Base-by-base conservation (phyloP, 495 filamentous ascomycete species). In the Xylona heveae region DNA sequence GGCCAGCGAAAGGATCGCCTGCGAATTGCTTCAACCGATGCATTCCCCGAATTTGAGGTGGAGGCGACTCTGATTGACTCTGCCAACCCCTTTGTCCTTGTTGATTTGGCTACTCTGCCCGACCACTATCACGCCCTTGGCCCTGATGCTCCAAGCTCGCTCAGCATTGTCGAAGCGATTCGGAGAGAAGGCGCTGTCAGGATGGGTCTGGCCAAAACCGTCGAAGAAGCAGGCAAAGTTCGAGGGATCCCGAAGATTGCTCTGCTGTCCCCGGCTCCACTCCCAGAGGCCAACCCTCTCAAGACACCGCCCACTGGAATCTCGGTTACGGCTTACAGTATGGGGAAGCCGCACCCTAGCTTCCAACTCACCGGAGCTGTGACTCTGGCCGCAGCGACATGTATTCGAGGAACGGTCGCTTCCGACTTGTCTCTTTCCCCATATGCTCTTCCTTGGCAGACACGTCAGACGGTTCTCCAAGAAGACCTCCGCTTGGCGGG, bases 321-420 rank as follows among this genome's bases (percentile, higher is more conserved):
- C 7, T 15, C 39, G 0, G 44, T 53, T 1, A 36, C 42, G 1
- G 35, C 51, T 2, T 54, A 46, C 20, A 46, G 42, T 18, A 43
- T 49, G 47, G 49, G 51, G 1, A 46, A 46, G n/a, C 29, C 25
- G 0, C 51, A 54, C 41, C 34, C 47, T 2, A 52, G 43, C 34
- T 33, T 54, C 0, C 51, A 52, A 18, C 36, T 54, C 7, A 54
- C 51, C 2, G 50, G 51, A 6, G 51, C 49, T 6, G 48, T 54
- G 5, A 49, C 44, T 28, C 21, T 54, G 6, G 45, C 38, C 1
- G 41, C 43, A 1, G 47, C 51, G 1, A 35, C 48, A 14, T 30
- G 37, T n/a, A 39, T 47, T 9, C 36, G 42, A 4, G 49, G 46
- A 2, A 53, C 52, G 0, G 39, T 52, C 2, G 42, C 44, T 12